phyloP scores from a whole-genome alignment of 1,284 basidiomycete species.

The Trametes versicolor region DNA sequence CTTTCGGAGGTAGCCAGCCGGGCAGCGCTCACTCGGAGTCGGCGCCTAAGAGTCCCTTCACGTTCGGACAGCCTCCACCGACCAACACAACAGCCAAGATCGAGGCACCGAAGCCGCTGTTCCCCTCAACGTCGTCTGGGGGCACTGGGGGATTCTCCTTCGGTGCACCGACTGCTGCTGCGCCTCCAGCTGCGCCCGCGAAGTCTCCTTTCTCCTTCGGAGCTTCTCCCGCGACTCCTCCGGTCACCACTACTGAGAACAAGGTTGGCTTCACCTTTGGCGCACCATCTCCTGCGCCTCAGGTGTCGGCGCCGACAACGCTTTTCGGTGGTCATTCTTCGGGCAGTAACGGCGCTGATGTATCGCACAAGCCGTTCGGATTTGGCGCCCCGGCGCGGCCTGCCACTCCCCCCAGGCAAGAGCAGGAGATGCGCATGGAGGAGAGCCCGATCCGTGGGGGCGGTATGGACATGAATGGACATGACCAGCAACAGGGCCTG shows the following conservation, averaged over 20 bases:
- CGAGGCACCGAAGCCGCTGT: slow-evolving; percentile 43
- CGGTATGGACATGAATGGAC: slow-evolving; percentile 42
- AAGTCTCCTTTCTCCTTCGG: slow-evolving; percentile 42
- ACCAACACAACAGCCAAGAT: slow-evolving; percentile 32
- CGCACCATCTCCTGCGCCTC: slow-evolving; percentile 24
- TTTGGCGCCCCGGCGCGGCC: slow-evolving; percentile 40
- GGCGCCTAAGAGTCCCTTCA: slow-evolving; percentile 37
- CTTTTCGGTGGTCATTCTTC: slow-evolving; percentile 32
- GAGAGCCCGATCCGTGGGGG: slow-evolving; percentile 46
- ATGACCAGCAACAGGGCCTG: slow-evolving; percentile 26
- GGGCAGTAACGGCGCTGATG: slow-evolving; percentile 34
- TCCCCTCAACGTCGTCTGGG: slow-evolving; percentile 36
- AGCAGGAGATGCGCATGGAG: slow-evolving; percentile 48
- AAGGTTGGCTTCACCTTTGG: slow-evolving; percentile 39
- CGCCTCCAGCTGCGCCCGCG: slow-evolving; percentile 29
- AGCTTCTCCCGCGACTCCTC: slow-evolving; percentile 33
- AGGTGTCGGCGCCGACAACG: slow-evolving; percentile 23
- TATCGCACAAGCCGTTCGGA: slow-evolving; percentile 38
- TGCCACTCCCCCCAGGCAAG: slow-evolving; percentile 43
- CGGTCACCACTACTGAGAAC: slow-evolving; percentile 35
- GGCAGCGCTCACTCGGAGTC: slow-evolving; percentile 29
- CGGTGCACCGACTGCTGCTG: slow-evolving; percentile 27
- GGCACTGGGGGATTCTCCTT: slow-evolving; percentile 37
- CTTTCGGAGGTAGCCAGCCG: slow-evolving; percentile 30
- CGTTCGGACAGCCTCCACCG: slow-evolving; percentile 35